Conservation (phyloP, 2,329 filamentous ascomycete genomes). For the Colletotrichum simmondsii region DNA sequence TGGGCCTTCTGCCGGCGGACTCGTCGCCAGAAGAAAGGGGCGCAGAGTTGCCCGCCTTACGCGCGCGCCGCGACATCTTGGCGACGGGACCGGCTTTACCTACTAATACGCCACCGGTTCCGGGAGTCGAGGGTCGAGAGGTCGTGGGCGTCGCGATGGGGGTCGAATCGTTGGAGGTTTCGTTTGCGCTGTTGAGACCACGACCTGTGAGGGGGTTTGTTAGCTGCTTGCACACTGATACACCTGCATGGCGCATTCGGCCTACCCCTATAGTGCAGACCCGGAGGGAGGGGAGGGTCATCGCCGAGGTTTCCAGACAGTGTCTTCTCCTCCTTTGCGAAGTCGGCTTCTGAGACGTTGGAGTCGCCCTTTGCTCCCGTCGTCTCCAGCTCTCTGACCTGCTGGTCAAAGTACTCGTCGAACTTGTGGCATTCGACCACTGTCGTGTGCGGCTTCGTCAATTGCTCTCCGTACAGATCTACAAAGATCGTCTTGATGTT, state of each 20-base stretch:
- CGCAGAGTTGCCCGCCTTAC: slow-evolving; percentile 74
- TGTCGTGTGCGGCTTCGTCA: slow-evolving; percentile 83
- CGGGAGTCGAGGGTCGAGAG: slow-evolving; percentile 83
- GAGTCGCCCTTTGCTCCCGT: slow-evolving; percentile 51
- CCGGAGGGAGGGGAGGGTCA: slow-evolving; percentile 46
- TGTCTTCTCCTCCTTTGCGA: slow-evolving; percentile 46
- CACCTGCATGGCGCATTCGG: neutral
- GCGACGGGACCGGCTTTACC: slow-evolving; percentile 79
- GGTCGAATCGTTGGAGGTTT: slow-evolving; percentile 72
- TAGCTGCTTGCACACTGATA: neutral
- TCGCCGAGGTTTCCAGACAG: slow-evolving; percentile 49
- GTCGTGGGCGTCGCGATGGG: slow-evolving; percentile 77
- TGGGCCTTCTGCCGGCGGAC: slow-evolving; percentile 67
- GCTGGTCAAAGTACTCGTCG: slow-evolving; percentile 93
- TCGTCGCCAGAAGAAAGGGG: slow-evolving; percentile 89
- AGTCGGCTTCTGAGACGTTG: slow-evolving; percentile 40
- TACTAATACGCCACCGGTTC: slow-evolving; percentile 73
- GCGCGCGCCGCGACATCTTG: slow-evolving; percentile 83
- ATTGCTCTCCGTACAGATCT: slow-evolving; percentile 87
- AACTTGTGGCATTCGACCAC: slow-evolving; percentile 83
- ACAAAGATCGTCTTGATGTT: slow-evolving; percentile 94
- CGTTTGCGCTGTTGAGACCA: slow-evolving; percentile 45
- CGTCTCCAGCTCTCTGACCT: slow-evolving; percentile 83
- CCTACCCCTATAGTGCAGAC: slow-evolving; percentile 35
- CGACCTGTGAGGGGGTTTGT: slow-evolving; percentile 39